Evolutionary conservation across 2,329 filamentous ascomycete species (phyloP).

Genomic region (Knufia petricola): DNA sequence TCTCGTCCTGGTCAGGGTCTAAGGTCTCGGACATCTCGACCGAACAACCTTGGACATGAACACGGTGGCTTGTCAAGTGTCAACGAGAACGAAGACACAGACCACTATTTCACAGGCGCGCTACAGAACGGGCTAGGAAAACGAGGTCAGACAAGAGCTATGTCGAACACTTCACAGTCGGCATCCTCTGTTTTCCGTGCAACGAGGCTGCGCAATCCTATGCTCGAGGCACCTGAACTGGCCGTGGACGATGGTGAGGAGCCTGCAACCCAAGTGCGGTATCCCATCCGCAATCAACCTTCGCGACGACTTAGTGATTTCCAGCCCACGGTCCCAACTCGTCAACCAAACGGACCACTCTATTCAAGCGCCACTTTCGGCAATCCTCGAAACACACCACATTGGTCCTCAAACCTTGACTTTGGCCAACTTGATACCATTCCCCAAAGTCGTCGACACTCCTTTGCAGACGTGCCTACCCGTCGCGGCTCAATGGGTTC

Average conservation of each 20-base stretch:
- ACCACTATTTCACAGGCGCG: conserved; percentile 27
- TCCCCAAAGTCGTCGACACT: conserved; percentile 42
- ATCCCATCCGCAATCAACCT: conserved; percentile 30
- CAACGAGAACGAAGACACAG: conserved; percentile 40
- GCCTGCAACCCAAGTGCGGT: conserved; percentile 27
- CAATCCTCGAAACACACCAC: conserved; percentile 33
- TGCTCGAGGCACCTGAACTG: conserved; percentile 36
- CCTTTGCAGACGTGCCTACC: conserved; percentile 42
- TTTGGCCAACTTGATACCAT: conserved; percentile 38
- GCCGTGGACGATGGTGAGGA: conserved; percentile 38
- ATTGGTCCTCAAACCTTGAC: conserved; percentile 43
- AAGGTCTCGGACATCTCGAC: conserved; percentile 67
- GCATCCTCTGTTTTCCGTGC: conserved; percentile 24
- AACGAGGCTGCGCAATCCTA: conserved; percentile 33
- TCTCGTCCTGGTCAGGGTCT: conserved; percentile 44
- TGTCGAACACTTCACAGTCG: conserved; percentile 32
- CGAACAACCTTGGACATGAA: conserved; percentile 39
- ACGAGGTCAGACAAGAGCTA: conserved; percentile 33
- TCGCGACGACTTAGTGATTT: conserved; percentile 34
- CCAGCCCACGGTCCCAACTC: conserved; percentile 32
- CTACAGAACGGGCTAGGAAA: conserved; percentile 14
- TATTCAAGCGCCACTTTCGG: conserved; percentile 15
- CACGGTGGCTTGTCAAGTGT: conserved; percentile 37
- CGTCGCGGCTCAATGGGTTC: conserved; percentile 37
- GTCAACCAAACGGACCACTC: conserved; percentile 29